Evolutionary conservation across 352 stramenopile genomes (phyloP).

Genomic region (Paralagenidium karlingii): DNA sequence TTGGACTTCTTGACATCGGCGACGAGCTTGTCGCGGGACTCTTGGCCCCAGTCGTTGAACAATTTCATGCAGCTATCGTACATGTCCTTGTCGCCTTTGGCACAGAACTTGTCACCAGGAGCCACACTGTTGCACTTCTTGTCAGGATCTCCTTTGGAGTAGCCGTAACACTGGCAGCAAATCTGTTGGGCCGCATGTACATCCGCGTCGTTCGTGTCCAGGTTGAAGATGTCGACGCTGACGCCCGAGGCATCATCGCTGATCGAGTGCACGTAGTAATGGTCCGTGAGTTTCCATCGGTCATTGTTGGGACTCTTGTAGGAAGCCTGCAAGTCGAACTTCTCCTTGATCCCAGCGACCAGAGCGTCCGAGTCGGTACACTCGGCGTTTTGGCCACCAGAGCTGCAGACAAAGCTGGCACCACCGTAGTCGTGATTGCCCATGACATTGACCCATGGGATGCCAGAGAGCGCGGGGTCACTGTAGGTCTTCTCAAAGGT

Average conservation of each 20-base stretch:
- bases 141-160: conserved; percentile 30
- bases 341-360: conserved; percentile 27
- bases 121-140: conserved; percentile 35
- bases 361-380: conserved; percentile 35
- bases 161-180: conserved; percentile 75
- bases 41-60: conserved; percentile 36
- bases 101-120: conserved; percentile 30
- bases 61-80: conserved; percentile 65
- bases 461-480: conserved; percentile 21
- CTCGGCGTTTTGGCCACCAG: conserved; percentile 16
- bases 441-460: conserved; percentile 26
- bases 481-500: conserved; percentile 75
- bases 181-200: conserved; percentile 54
- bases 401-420: conserved; percentile 1
- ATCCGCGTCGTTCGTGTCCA: conserved; percentile 51
- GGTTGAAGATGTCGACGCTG: conserved; percentile 60
- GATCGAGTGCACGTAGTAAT: conserved; percentile 57
- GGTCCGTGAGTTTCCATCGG: conserved; percentile 49
- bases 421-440: conserved; percentile 5
- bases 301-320: conserved; percentile 67
- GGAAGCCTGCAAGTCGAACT: conserved; percentile 39
- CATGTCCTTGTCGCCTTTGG: conserved; percentile 36
- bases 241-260: conserved; percentile 23
- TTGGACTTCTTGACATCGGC: conserved; percentile 43
- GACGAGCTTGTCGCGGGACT: conserved; percentile 35